Percentiles rank a stretch among this genome's conserved stretches.
Evolutionary conservation across 805 yeast genomes (phyloP).

Genomic region (Starmerella gropengiesseri): DNA sequence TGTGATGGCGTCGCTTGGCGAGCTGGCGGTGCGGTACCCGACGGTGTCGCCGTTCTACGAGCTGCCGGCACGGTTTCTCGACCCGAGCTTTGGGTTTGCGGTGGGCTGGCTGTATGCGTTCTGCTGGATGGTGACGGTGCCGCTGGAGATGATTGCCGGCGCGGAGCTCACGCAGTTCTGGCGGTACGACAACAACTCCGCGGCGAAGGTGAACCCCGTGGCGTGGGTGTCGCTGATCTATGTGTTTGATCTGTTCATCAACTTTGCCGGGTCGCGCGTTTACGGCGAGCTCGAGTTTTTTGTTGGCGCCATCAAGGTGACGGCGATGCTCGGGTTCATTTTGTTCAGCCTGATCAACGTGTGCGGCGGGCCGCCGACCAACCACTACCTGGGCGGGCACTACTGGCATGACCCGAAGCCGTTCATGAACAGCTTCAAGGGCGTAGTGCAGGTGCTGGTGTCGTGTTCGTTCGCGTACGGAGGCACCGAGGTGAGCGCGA

Average conservation of each 20-base stretch:
- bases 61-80: constrained; percentile 46
- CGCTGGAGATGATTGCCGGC: constrained; percentile 48
- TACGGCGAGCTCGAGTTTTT: constrained; percentile 62
- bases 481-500: constrained; percentile 61
- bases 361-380: constrained; percentile 54
- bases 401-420: constrained; percentile 55
- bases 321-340: constrained; percentile 50
- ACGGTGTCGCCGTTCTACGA: constrained; percentile 44
- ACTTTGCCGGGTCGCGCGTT: constrained; percentile 46
- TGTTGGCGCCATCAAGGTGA: constrained; percentile 46
- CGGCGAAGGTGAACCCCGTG: constrained; percentile 38
- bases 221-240: constrained; percentile 50
- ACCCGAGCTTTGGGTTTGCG: constrained; percentile 55
- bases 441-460: constrained; percentile 51
- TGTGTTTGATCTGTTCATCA: constrained; percentile 39
- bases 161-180: constrained; percentile 45
- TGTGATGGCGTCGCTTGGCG: constrained; percentile 55
- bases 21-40: constrained; percentile 52
- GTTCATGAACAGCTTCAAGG: constrained; percentile 53
- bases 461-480: constrained; percentile 54
- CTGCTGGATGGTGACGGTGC: constrained; percentile 50
- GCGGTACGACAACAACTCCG: constrained; percentile 33
- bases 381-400: constrained; percentile 44
- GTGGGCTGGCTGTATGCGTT: constrained; percentile 55
- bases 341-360: constrained; percentile 44